Evolutionary conservation across 2,329 filamentous ascomycete species (phyloP), one percentile per base, ranked within the genome.

Genomic region (Arthrinium phaeospermum): DNA sequence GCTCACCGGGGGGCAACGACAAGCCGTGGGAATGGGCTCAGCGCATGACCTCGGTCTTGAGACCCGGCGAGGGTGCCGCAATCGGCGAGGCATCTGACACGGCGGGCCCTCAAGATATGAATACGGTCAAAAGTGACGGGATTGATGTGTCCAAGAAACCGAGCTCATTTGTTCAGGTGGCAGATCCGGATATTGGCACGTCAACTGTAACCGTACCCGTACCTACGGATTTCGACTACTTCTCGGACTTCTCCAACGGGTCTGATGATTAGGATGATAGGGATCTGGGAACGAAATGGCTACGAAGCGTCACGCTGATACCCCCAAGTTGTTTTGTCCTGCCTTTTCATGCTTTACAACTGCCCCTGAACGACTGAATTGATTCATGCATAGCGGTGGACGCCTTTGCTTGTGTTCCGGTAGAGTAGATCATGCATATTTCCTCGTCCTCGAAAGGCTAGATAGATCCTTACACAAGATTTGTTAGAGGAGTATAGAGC

Each of bases 11-110:
- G 1, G 90, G 86, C 34, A 81, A 82, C 68, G 85, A 86, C 44
- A 83, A 84, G 71, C 91, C 92, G 1, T 94, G 92, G 92, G 88
- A 93, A 75, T 96, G 93, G 93, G 92, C 91, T 0, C 87, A 86
- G 67, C 86, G 86, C 72, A 91, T 95, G 85, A 89, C 89, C 1
- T 79, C 74, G 70, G 72, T 81, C 72, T 76, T 82, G 74, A 77
- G 75, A 45, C 75, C 61, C 19, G 27, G 70, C 24, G 47, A 47
- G 22, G 57, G 10, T 64, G 57, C 30, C 3, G 34, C 4, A 41
- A 12, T 64, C 19, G 12, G 34, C 57, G 57, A 64, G 8, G 3
- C 57, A n/a, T 14, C 34, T 51, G n/a, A n/a, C 49, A 24, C n/a
- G 24, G 49, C 37, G 37, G 37, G 37, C 13, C 12, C 51, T 16